Evolutionary conservation across 164 flowering plant species (phyloP), one percentile per base, ranked within the genome.

Genomic region (Umbilicus rupestris): DNA sequence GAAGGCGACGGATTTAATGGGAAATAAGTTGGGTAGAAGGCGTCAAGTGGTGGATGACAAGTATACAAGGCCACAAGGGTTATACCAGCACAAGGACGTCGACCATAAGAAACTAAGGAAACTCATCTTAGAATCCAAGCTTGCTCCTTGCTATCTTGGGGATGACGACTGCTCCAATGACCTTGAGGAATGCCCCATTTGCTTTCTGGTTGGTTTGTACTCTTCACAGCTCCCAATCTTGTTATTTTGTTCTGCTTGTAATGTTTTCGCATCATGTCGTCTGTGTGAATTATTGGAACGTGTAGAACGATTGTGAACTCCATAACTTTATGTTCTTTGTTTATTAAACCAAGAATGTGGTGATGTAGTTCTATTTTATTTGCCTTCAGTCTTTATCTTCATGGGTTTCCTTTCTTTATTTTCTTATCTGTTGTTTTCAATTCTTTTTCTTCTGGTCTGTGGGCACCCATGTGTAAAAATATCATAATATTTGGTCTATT

Each of bases 121-220:
- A 81, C 90, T 94, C 20, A 94, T 91, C 60, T 87, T 94, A 55
- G 97, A 89, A 66, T 85, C 94, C 9, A 91, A 91, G 81, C 80
- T 94, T 55, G 99, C 99, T 19, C 99, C 99, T 16, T 94, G 99
- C 69, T 94, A 79, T 66, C 96, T 92, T 33, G 99, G 99, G 11
- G 90, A 82, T 49, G 99, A 94, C 20, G 97, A 89, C 7, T 73
- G 77, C 67, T 55, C 77, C 20, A 50, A 55, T 28, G 92, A 88
- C 71, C 88, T 81, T 33, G 97, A 94, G 75, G 99, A 94, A 72
- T 94, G 97, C 71, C 99, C 96, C 47, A 94, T 94, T 72, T 94
- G 99, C 81, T 94, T 91, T 76, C 76, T 94, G 96, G 99, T 94
- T 50, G 57, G 88, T 79, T 45, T 45, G 5, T 45, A 14, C 49